Conservation (phyloP, 2,329 filamentous ascomycete species). For the Cladophialophora exuberans region DNA sequence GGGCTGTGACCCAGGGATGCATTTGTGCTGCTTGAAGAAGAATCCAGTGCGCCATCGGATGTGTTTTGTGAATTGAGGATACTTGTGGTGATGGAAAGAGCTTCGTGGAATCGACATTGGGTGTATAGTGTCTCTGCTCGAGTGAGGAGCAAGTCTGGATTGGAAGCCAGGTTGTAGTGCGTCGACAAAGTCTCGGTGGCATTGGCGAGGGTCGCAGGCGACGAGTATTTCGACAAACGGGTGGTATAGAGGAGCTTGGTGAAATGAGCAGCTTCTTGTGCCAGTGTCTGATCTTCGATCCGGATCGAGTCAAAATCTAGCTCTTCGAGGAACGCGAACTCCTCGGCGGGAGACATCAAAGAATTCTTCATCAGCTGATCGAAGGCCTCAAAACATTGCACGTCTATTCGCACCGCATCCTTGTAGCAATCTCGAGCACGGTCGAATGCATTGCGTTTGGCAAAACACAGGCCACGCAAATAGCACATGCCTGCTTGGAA, state of each 20-base stretch:
- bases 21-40: constrained; percentile 27
- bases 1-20: constrained; percentile 50
- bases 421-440: constrained; percentile 98
- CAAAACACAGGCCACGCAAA: constrained; percentile 87
- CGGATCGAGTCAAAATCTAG: constrained; percentile 86
- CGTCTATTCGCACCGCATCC: constrained; percentile 92
- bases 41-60: constrained; percentile 56
- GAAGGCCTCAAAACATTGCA: constrained; percentile 97
- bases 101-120: constrained; percentile 89
- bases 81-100: constrained; percentile 78
- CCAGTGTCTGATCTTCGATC: constrained; percentile 66
- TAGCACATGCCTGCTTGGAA: constrained; percentile 99
- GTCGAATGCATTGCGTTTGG: constrained; percentile 96
- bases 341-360: constrained; percentile 84
- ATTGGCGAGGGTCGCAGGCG: constrained; percentile 77
- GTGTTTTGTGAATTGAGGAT: constrained; percentile 89
- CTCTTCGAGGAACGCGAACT: constrained; percentile 85
- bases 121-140: constrained; percentile 91
- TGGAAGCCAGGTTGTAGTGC: constrained; percentile 84
- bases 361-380: constrained; percentile 97
- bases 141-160: constrained; percentile 87
- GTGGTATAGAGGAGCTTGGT: constrained; percentile 97
- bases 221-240: constrained; percentile 90
- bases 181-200: constrained; percentile 90
- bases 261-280: constrained; percentile 89